These are phyloP conservation scores for Nicotiana obtusifolia DNA, from an alignment of 257 asterid species.

Conservation along the genomic window DNA sequence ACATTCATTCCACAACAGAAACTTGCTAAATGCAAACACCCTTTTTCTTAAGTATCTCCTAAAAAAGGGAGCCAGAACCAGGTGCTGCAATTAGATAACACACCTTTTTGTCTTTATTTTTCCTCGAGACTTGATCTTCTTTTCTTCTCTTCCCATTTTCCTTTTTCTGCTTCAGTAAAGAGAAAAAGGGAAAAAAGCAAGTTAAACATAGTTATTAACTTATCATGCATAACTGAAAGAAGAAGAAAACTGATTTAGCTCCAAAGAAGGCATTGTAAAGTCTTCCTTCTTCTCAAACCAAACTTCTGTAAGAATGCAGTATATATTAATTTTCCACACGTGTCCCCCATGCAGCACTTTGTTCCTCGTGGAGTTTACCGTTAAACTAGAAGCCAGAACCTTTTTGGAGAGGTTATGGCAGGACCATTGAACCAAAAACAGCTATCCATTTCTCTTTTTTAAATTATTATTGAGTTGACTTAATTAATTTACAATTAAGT, in stretches of 20 bases:
- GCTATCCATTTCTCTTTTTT: neutral
- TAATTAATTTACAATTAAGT: neutral
- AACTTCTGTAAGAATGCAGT: neutral
- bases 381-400: neutral
- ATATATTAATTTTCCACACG: neutral
- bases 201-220: neutral
- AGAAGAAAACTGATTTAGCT: neutral
- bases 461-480: neutral
- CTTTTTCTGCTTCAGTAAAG: constrained; percentile 61
- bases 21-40: neutral
- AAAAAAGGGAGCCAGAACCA: neutral
- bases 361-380: neutral
- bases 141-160: constrained; percentile 79
- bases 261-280: neutral
- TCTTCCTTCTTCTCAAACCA: neutral
- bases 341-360: neutral
- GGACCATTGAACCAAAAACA: no score
- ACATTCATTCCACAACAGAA: neutral
- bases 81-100: constrained; percentile 4
- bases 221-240: neutral
- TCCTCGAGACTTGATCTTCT: constrained; percentile 50
- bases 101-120: constrained; percentile 78
- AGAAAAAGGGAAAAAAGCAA: neutral
- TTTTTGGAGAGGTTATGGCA: neutral
- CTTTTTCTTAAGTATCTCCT: neutral